phyloP scores from a whole-genome alignment of 768 basidiomycete genomes.

The Termitomyces sp. region DNA sequence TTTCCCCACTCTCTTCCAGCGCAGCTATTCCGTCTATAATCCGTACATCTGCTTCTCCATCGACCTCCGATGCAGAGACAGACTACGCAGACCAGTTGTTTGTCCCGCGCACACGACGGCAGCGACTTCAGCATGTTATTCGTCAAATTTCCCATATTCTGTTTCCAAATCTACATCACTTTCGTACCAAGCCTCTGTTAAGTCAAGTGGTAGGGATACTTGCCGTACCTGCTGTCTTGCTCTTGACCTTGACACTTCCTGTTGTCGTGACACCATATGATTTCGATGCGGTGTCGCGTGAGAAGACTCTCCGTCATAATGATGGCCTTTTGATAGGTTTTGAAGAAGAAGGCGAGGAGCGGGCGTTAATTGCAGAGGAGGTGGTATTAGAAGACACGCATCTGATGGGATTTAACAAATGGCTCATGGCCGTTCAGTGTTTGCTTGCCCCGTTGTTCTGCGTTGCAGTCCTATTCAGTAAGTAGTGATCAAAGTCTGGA shows the following conservation, averaged over 20 bases:
- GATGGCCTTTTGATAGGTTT: slow-evolving; percentile 58
- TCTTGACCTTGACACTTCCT: slow-evolving; percentile 83
- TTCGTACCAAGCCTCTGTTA: slow-evolving; percentile 62
- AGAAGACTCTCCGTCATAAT: slow-evolving; percentile 31
- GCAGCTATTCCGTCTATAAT: slow-evolving; percentile 49
- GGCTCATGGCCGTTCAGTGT: slow-evolving; percentile 84
- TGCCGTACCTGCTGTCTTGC: slow-evolving; percentile 83
- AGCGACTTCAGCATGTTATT: slow-evolving; percentile 33
- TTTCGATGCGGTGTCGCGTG: slow-evolving; percentile 23
- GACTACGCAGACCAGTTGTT: slow-evolving; percentile 36
- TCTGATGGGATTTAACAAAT: slow-evolving; percentile 66
- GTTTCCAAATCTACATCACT: slow-evolving; percentile 81
- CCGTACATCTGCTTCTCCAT: slow-evolving; percentile 50
- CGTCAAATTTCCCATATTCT: slow-evolving; percentile 52
- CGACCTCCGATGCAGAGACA: slow-evolving; percentile 30
- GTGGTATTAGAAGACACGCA: slow-evolving; percentile 67
- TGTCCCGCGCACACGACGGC: slow-evolving; percentile 34
- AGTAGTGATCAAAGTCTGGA: slow-evolving; percentile 20
- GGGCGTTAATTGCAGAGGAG: slow-evolving; percentile 68
- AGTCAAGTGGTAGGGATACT: slow-evolving; percentile 73
- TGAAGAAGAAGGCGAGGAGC: slow-evolving; percentile 71
- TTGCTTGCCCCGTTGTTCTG: slow-evolving; percentile 78
- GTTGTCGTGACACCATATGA: slow-evolving; percentile 72
- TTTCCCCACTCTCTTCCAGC: slow-evolving; percentile 8
- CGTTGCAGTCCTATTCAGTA: slow-evolving; percentile 72